Percentiles rank a stretch among this genome's conserved stretches.
Conservation (phyloP, 495 filamentous ascomycete genomes). For the Cercophora sp. region DNA sequence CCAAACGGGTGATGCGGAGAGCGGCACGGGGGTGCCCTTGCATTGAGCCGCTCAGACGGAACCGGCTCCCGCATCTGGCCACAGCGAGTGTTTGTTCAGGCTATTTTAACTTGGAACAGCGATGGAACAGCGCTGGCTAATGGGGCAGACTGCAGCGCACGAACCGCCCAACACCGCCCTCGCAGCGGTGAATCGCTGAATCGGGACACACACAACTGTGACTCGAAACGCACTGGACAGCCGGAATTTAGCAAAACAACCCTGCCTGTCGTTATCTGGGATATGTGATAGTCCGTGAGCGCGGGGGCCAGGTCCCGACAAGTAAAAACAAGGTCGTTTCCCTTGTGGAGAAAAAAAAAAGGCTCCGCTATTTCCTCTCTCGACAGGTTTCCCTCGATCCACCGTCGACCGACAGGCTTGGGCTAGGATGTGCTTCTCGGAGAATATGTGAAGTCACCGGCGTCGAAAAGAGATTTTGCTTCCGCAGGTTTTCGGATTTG, state of each 20-base stretch:
- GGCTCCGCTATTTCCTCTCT: constrained; percentile 7
- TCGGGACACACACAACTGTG: constrained; percentile 1
- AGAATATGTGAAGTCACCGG: constrained; percentile 27
- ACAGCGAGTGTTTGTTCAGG: constrained; percentile 13
- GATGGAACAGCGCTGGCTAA: constrained; percentile 17
- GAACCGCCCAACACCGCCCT: background rate
- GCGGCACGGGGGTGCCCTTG: constrained; percentile 3
- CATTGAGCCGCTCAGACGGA: constrained; percentile 20
- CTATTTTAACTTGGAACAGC: constrained; percentile 26
- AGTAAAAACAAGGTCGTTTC: constrained; percentile 21
- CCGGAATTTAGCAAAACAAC: background rate
- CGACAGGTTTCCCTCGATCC: background rate
- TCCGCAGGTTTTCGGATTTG: constrained; percentile 16
- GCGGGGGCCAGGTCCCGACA: background rate
- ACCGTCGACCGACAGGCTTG: background rate
- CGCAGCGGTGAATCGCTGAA: too few relatives aligned
- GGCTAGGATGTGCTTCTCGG: constrained; percentile 5
- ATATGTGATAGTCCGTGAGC: background rate
- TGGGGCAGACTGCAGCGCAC: background rate
- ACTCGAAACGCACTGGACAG: constrained; percentile 7
- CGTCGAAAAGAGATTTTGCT: background rate
- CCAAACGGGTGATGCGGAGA: background rate
- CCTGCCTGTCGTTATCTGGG: too few relatives aligned
- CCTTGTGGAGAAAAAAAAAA: constrained; percentile 8
- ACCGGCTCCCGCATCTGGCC: constrained; percentile 4